phyloP scores from a whole-genome alignment of 2,329 filamentous ascomycete species.

The Trichoderma afroharzianum region DNA sequence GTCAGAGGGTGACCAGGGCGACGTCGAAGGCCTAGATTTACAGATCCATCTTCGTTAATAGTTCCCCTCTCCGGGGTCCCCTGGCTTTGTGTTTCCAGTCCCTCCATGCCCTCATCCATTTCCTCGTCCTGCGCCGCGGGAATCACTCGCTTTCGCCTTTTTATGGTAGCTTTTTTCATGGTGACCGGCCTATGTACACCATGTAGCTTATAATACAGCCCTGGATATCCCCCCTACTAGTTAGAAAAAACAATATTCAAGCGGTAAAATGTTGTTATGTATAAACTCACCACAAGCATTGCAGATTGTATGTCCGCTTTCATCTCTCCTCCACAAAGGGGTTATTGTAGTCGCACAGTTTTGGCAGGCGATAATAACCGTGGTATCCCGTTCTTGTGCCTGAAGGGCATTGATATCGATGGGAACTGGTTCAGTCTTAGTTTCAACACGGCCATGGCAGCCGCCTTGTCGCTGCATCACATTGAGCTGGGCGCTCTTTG shows the following conservation, averaged over 20 bases:
- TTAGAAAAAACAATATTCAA: neutral
- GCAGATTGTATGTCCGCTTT: conserved; percentile 93
- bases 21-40: conserved; percentile 57
- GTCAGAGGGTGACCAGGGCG: conserved; percentile 44
- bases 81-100: conserved; percentile 37
- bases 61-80: conserved; percentile 50
- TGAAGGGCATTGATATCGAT: conserved; percentile 36
- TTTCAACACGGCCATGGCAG: conserved; percentile 29
- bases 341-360: conserved; percentile 97
- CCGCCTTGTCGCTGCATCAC: conserved; percentile 47
- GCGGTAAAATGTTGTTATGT: neutral
- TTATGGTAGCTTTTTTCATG: conserved; percentile 99
- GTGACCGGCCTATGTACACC: conserved; percentile 87
- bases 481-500: conserved; percentile 75
- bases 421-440: conserved; percentile 29
- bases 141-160: conserved; percentile 90
- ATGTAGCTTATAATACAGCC: conserved; percentile 94
- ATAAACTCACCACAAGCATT: conserved; percentile 86
- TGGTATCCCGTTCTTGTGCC: conserved; percentile 29
- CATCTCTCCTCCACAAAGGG: conserved; percentile 90
- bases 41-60: conserved; percentile 60
- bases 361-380: conserved; percentile 79
- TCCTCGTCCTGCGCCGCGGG: conserved; percentile 61
- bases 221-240: conserved; percentile 43
- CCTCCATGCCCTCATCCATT: conserved; percentile 47